These are phyloP conservation scores for Panaeolus papilionaceus DNA, from an alignment of 768 basidiomycete species.

Conservation along the genomic window DNA sequence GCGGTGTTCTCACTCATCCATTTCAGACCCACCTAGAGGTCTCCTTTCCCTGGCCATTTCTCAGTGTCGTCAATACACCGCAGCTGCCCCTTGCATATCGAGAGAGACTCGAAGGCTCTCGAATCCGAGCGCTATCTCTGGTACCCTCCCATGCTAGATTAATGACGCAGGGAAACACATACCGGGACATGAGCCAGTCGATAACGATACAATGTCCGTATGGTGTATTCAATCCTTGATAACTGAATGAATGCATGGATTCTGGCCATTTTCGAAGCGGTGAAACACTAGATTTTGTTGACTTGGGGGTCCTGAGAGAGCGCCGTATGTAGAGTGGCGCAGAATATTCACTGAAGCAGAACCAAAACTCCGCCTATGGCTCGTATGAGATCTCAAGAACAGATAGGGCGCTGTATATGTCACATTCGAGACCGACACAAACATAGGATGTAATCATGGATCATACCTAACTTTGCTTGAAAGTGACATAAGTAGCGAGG, in stretches of 20 bases:
- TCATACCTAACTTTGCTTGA: not conserved
- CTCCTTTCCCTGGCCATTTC: not conserved
- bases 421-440: not conserved
- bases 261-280: not conserved
- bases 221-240: not conserved
- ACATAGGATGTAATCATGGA: not conserved
- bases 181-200: not conserved
- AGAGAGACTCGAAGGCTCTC: not conserved
- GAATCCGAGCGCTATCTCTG: slow-evolving; percentile 22
- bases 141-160: slow-evolving; percentile 15
- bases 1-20: slow-evolving; percentile 10
- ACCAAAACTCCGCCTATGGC: not conserved
- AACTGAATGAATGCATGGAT: not conserved
- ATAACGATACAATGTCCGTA: not conserved
- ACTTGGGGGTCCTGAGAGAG: not conserved
- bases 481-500: not conserved
- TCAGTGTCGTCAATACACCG: not conserved
- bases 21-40: not conserved
- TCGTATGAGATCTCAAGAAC: not conserved
- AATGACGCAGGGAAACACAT: slow-evolving; percentile 6
- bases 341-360: not conserved
- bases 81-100: too few species aligned
- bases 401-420: slow-evolving; percentile 7
- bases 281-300: not conserved
- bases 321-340: slow-evolving; percentile 12